Conservation (phyloP, 73 alveolate species). For the Paramecium bursaria region DNA sequence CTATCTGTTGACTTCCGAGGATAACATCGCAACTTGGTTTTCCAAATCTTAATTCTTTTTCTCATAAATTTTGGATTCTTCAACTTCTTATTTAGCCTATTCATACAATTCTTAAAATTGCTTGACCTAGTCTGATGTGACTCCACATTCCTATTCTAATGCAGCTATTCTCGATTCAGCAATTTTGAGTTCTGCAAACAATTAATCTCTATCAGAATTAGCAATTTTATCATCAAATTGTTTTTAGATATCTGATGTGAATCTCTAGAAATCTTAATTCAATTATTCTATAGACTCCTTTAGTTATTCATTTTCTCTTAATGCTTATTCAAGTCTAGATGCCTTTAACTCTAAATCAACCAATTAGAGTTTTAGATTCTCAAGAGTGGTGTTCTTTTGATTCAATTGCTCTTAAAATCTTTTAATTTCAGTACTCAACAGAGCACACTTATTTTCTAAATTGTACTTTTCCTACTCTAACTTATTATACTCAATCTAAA, state of each 20-base stretch:
- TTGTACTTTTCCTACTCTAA: conserved; percentile 37
- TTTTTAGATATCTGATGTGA: too few species aligned
- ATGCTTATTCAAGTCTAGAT: too few species aligned
- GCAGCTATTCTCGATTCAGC: neutral
- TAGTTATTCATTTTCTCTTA: too few species aligned
- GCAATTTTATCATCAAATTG: conserved; percentile 4
- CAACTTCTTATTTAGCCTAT: conserved; percentile 26
- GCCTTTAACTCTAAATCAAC: too few species aligned
- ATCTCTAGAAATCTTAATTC: too few species aligned
- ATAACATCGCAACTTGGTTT: conserved; percentile 49
- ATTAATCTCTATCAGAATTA: conserved; percentile 39
- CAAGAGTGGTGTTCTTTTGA: too few species aligned
- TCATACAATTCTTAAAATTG: conserved; percentile 25
- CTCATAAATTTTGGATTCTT: conserved; percentile 23
- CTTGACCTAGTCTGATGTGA: neutral
- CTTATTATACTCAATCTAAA: neutral
- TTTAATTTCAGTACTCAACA: too few species aligned
- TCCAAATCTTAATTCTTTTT: conserved; percentile 50
- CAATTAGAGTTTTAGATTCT: too few species aligned
- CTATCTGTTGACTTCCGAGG: conserved; percentile 52
- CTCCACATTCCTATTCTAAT: neutral
- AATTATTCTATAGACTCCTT: too few species aligned
- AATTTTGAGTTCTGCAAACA: conserved; percentile 7
- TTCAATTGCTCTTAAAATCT: too few species aligned
- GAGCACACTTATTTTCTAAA: conserved; percentile 33